phyloP scores from a whole-genome alignment of 352 stramenopile species.

The Plasmopara muralis region DNA sequence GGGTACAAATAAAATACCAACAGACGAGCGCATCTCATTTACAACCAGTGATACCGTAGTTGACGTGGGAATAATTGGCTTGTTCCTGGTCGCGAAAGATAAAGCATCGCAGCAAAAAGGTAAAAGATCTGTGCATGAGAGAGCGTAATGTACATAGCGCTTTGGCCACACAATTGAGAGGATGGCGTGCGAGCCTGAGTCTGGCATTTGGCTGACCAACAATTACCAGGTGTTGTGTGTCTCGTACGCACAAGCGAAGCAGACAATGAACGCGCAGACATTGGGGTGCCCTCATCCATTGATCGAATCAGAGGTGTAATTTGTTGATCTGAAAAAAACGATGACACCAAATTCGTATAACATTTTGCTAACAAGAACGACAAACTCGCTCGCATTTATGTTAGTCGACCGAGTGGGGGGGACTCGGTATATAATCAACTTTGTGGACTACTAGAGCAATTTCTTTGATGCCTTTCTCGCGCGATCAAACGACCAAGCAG shows the following conservation, averaged over 20 bases:
- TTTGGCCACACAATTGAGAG: background rate
- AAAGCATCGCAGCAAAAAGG: background rate
- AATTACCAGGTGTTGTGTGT: background rate
- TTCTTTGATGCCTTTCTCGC: slow-evolving; percentile 16
- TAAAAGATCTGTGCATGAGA: background rate
- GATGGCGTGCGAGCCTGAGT: background rate
- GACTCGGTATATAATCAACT: slow-evolving; percentile 14
- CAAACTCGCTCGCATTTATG: too few relatives aligned
- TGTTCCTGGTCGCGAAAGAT: background rate
- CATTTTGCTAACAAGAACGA: too few relatives aligned
- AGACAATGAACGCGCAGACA: background rate
- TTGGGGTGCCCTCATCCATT: background rate
- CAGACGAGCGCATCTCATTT: background rate
- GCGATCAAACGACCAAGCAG: slow-evolving; percentile 9
- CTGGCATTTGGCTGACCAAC: background rate
- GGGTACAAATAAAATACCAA: background rate
- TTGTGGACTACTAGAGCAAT: slow-evolving; percentile 14
- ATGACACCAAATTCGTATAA: background rate
- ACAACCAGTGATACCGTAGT: background rate
- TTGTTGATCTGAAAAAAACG: background rate
- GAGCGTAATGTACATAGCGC: background rate
- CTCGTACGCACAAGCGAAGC: background rate
- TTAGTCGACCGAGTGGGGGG: background rate
- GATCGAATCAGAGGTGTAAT: background rate
- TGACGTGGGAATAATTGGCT: background rate